phyloP scores from a whole-genome alignment of 257 asterid species.

The Jacaranda copaia region DNA sequence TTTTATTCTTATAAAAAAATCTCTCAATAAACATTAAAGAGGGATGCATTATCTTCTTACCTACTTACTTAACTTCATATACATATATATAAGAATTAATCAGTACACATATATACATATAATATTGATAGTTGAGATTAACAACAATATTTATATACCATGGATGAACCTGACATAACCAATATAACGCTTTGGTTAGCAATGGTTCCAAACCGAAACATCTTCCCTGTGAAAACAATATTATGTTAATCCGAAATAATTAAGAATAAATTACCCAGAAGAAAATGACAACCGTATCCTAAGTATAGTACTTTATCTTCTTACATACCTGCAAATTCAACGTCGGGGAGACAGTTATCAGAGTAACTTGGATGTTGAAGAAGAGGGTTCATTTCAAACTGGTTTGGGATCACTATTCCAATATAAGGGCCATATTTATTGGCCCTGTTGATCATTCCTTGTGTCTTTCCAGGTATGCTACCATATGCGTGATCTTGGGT shows the following conservation, averaged over 20 bases:
- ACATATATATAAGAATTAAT: too few species aligned
- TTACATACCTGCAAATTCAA: constrained; percentile 47
- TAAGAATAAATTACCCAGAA: too few species aligned
- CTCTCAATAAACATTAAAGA: too few species aligned
- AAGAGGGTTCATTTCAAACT: constrained; percentile 60
- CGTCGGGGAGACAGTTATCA: constrained; percentile 5
- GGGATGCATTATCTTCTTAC: too few species aligned
- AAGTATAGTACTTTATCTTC: too few species aligned
- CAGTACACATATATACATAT: too few species aligned
- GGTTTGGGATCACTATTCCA: constrained; percentile 61
- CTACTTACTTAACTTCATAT: too few species aligned
- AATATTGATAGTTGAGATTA: too few species aligned
- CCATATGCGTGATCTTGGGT: constrained; percentile 35
- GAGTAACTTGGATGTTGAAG: constrained; percentile 58
- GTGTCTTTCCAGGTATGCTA: constrained; percentile 34
- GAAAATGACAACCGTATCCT: too few species aligned
- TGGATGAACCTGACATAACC: constrained; percentile 56
- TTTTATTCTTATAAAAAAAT: too few species aligned
- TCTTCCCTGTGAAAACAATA: constrained; percentile 37
- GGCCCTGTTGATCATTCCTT: constrained; percentile 40
- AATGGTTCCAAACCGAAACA: constrained; percentile 52
- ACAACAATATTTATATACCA: constrained; percentile 36
- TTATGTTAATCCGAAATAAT: too few species aligned
- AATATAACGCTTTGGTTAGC: constrained; percentile 39
- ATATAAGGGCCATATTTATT: constrained; percentile 56